Conservation (phyloP, 2,329 filamentous ascomycete species). For the Cordyceps pruinosa region DNA sequence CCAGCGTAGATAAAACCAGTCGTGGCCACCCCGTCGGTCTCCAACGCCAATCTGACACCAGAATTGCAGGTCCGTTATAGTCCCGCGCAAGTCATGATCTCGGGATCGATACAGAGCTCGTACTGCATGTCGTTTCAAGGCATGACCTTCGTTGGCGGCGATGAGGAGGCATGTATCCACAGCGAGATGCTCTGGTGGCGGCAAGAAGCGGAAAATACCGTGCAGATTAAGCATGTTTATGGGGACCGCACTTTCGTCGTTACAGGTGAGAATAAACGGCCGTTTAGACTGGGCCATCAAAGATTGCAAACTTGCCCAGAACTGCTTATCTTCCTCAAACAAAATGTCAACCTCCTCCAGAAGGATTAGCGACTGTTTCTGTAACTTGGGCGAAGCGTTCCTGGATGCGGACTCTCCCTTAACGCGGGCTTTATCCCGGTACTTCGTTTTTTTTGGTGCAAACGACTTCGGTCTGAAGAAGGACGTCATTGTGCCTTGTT, state of each 20-base stretch:
- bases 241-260: slow-evolving; percentile 78
- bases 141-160: slow-evolving; percentile 83
- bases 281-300: slow-evolving; percentile 81
- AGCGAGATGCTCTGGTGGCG: slow-evolving; percentile 59
- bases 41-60: slow-evolving; percentile 97
- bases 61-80: slow-evolving; percentile 79
- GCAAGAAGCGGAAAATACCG: slow-evolving; percentile 70
- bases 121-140: slow-evolving; percentile 61
- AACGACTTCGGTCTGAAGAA: slow-evolving; percentile 63
- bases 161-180: slow-evolving; percentile 75
- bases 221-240: slow-evolving; percentile 69
- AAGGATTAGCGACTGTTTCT: slow-evolving; percentile 91
- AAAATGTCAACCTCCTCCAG: slow-evolving; percentile 90
- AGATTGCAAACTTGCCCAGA: slow-evolving; percentile 75
- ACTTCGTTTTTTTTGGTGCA: slow-evolving; percentile 20
- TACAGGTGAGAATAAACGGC: slow-evolving; percentile 93
- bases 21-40: slow-evolving; percentile 76
- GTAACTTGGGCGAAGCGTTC: slow-evolving; percentile 38
- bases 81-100: slow-evolving; percentile 66
- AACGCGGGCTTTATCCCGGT: slow-evolving; percentile 15
- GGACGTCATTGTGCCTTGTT: slow-evolving; percentile 70
- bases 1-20: slow-evolving; percentile 81
- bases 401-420: slow-evolving; percentile 23
- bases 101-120: slow-evolving; percentile 64
- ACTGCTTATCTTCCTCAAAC: slow-evolving; percentile 92